Evolutionary conservation across 345 rosid genomes (phyloP), one percentile per base, ranked within the genome.

Genomic region (Hibiscus trionum): DNA sequence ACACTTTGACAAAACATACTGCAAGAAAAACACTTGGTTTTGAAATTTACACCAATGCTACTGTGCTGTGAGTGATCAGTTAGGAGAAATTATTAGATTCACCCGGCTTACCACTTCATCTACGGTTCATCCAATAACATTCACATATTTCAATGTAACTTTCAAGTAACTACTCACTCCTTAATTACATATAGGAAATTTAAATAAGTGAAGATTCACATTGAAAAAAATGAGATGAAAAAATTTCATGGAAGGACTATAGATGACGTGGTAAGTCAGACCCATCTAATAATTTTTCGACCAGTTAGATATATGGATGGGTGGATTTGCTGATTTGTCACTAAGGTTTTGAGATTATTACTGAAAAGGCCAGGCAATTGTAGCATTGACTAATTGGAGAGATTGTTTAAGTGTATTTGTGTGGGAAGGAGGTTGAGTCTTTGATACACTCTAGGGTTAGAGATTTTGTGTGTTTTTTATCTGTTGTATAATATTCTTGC

Each of bases 1-100:
- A 86, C 96, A 82, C 83, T 82, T 88, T 90, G 97, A 90, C 91
- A 83, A 87, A 80, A 49, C 83, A 82, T 74, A 82, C 79, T 78
- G 75, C 84, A 74, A 29, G 71, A 68, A 72, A 64, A 37, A 59
- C 44, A 47, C 44, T 49, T 27, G 27, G 46, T 72, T 69, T 75
- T 72, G 46, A 44, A 16, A 65, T 70, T 78, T 77, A 56, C 82
- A 5, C 17, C 63, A 69, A 29, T 50, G 47, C 63, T 75, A 71
- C 69, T 7, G 31, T 26, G 44, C 58, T 1, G 35, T 63, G 33
- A 65, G 27, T 21, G 69, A 39, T 50, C 7, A 16, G 6, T 31
- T 31, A 31, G 4, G 33, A 31, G 33, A 31, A 31, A 31, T 31
- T 2, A 31, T 3, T 31, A 31, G 33, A 31, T 31, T 31, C 0